A percentile compares a stretch with the other conserved stretches of the same genome.
Evolutionary conservation across 306 rosid genomes (phyloP).

Genomic region (Lotus japonicus): DNA sequence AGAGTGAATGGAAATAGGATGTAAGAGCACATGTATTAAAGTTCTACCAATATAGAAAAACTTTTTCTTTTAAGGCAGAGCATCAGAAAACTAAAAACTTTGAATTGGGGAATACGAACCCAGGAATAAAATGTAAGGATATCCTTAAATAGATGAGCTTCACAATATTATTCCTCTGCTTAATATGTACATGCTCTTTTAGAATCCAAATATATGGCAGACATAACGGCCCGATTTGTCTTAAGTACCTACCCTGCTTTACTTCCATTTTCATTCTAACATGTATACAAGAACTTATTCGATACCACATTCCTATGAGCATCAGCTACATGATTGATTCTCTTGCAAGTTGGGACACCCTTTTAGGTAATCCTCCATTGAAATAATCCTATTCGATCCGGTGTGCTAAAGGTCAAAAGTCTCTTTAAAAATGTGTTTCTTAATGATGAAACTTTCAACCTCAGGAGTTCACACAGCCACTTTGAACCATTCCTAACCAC

Average conservation of each 20-base stretch:
- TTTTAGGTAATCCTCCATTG: too few relatives aligned
- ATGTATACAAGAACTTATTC: constrained; percentile 30
- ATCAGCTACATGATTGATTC: constrained; percentile 37
- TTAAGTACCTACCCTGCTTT: constrained; percentile 13
- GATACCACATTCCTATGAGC: constrained; percentile 41
- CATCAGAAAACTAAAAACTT: neutral
- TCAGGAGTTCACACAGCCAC: too few relatives aligned
- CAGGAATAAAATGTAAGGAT: constrained; percentile 22
- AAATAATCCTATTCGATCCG: too few relatives aligned
- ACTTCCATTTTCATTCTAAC: constrained; percentile 23
- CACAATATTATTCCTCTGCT: neutral
- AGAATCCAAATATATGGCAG: constrained; percentile 2
- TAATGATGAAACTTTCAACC: too few relatives aligned
- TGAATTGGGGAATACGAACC: constrained; percentile 11
- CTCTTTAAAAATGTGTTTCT: too few relatives aligned
- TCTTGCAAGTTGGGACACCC: constrained; percentile 33
- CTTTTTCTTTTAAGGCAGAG: neutral
- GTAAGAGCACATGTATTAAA: too few relatives aligned
- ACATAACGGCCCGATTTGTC: constrained; percentile 9
- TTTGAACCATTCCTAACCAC: too few relatives aligned
- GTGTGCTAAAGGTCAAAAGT: too few relatives aligned
- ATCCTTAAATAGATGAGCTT: constrained; percentile 23
- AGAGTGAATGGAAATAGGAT: neutral
- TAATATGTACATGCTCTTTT: neutral
- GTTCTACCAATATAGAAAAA: too few relatives aligned